phyloP scores from a whole-genome alignment of 768 basidiomycete species.

The Panaeolus papilionaceus region DNA sequence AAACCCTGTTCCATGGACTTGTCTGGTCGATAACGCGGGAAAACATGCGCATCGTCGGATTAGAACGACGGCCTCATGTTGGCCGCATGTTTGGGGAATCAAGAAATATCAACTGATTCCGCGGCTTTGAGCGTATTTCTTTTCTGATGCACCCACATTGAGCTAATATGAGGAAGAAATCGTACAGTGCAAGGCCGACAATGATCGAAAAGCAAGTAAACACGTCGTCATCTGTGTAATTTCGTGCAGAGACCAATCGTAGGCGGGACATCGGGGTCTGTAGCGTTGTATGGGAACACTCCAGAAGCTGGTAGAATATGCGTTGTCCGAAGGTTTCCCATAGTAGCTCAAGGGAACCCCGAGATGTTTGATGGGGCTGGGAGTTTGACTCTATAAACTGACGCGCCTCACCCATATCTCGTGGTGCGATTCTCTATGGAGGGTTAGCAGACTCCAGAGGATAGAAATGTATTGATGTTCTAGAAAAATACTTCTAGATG shows the following conservation, averaged over 20 bases:
- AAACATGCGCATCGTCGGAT: constrained; percentile 10
- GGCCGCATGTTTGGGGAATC: constrained; percentile 4
- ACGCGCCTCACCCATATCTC: constrained; percentile 11
- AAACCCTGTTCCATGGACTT: constrained; percentile 12
- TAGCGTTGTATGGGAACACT: not conserved
- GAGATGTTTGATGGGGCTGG: not conserved
- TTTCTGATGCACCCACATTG: not conserved
- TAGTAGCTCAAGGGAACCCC: not conserved
- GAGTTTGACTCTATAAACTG: constrained; percentile 9
- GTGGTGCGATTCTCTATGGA: constrained; percentile 4
- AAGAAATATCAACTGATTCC: not conserved
- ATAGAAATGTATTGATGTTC: not conserved
- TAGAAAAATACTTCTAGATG: not conserved
- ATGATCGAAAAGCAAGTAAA: constrained; percentile 1
- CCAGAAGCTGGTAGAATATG: not conserved
- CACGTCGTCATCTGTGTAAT: not conserved
- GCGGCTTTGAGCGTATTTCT: constrained; percentile 4
- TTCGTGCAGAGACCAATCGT: not conserved
- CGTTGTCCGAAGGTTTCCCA: not conserved
- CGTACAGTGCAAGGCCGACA: not conserved
- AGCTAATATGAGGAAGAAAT: not conserved
- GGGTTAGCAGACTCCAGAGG: not conserved
- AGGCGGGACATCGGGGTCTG: not conserved
- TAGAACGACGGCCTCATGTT: constrained; percentile 10
- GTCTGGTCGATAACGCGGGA: constrained; percentile 6